A percentile compares a stretch with the other conserved stretches of the same genome.
Conservation (phyloP, 805 yeast species). For the Starmerella riodocensis region DNA sequence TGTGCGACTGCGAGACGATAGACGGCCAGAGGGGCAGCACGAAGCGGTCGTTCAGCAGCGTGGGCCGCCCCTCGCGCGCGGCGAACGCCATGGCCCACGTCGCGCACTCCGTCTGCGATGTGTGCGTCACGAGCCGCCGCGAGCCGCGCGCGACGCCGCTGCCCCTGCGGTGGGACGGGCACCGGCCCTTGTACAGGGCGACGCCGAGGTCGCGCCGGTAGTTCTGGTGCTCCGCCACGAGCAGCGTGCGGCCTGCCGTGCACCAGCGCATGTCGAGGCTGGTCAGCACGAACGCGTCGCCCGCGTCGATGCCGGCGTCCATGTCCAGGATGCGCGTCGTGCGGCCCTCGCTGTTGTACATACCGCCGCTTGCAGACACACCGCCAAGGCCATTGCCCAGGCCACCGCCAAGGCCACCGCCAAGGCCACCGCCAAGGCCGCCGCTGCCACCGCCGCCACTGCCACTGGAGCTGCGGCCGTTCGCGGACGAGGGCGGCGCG, state of each 20-base stretch:
- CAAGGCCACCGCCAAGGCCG: too few relatives aligned
- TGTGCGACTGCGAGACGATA: constrained; percentile 17
- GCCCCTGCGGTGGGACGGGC: constrained; percentile 14
- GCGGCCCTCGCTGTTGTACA: constrained; percentile 1
- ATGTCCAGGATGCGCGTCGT: constrained; percentile 16
- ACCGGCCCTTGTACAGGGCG: constrained; percentile 27
- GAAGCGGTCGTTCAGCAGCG: constrained; percentile 23
- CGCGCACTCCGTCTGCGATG: constrained; percentile 28
- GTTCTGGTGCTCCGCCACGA: constrained; percentile 65
- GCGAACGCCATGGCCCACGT: constrained; percentile 30
- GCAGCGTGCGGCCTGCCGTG: constrained; percentile 31
- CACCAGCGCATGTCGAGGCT: constrained; percentile 51
- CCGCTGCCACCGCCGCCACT: too few relatives aligned
- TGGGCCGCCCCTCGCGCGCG: constrained; percentile 26
- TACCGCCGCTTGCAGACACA: not conserved
- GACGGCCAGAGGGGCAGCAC: constrained; percentile 19
- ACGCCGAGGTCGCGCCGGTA: constrained; percentile 43
- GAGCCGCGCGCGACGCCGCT: constrained; percentile 25
- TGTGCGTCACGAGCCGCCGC: constrained; percentile 22
- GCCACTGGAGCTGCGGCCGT: too few relatives aligned
- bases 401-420: too few relatives aligned
- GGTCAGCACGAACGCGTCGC: constrained; percentile 43
- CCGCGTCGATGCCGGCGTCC: constrained; percentile 16
- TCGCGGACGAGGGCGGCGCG: not conserved
- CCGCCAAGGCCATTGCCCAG: too few relatives aligned